Conservation (phyloP, 352 stramenopile genomes). For the Thalassiosira mediterranea region DNA sequence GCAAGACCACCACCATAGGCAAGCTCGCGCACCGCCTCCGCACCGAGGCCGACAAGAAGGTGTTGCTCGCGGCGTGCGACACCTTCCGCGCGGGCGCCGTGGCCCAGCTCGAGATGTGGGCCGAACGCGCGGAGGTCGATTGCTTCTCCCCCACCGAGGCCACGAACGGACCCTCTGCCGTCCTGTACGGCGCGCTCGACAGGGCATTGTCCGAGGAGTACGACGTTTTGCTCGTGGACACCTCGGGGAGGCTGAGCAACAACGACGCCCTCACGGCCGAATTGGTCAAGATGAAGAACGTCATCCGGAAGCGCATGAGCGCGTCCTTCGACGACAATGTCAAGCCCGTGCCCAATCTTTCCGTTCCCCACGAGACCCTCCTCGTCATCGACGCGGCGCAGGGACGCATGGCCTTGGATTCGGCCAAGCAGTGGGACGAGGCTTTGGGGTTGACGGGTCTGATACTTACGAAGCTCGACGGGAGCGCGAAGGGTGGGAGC, state of each 20-base stretch:
- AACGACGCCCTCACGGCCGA: slow-evolving; percentile 86
- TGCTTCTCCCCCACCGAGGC: slow-evolving; percentile 69
- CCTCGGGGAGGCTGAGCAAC: slow-evolving; percentile 82
- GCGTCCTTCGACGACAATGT: slow-evolving; percentile 53
- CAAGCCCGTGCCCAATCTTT: slow-evolving; percentile 59
- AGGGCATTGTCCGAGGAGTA: slow-evolving; percentile 81
- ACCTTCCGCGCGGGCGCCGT: slow-evolving; percentile 85
- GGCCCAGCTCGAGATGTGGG: slow-evolving; percentile 86
- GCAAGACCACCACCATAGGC: slow-evolving; percentile 86
- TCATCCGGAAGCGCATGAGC: slow-evolving; percentile 83
- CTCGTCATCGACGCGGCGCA: slow-evolving; percentile 87
- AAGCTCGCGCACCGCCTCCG: slow-evolving; percentile 86
- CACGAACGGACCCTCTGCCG: slow-evolving; percentile 64
- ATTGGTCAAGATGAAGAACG: slow-evolving; percentile 85
- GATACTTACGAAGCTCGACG: slow-evolving; percentile 88
- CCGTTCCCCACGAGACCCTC: slow-evolving; percentile 85
- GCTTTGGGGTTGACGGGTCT: slow-evolving; percentile 83
- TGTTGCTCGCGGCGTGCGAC: slow-evolving; percentile 86
- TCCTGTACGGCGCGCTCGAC: slow-evolving; percentile 79
- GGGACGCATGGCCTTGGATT: slow-evolving; percentile 86
- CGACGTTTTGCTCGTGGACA: slow-evolving; percentile 87
- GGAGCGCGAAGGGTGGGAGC: slow-evolving; percentile 82
- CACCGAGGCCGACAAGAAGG: slow-evolving; percentile 79
- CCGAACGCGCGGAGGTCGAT: slow-evolving; percentile 81
- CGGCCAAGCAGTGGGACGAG: slow-evolving; percentile 83